A percentile compares a stretch with the other conserved stretches of the same genome.
These are phyloP conservation scores for Draba incana DNA, from an alignment of 345 rosid species.

Conservation along the genomic window DNA sequence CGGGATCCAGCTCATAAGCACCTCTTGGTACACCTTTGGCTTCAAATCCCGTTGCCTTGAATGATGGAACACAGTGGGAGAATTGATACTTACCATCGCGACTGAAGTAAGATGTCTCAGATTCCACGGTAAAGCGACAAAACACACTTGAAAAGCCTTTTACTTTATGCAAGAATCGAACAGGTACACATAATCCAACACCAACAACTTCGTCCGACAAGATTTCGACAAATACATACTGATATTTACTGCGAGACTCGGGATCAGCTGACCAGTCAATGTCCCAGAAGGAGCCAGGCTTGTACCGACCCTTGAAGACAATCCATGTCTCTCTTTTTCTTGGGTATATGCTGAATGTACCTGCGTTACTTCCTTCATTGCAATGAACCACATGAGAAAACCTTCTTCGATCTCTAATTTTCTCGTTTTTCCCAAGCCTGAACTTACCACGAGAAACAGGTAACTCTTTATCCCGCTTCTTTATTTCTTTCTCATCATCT, in stretches of 20 bases:
- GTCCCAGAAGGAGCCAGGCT: slow-evolving; percentile 27
- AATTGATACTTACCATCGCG: slow-evolving; percentile 53
- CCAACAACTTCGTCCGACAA: slow-evolving; percentile 41
- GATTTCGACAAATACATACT: slow-evolving; percentile 66
- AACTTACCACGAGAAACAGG: slow-evolving; percentile 72
- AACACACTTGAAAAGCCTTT: slow-evolving; percentile 71
- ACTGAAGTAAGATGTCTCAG: slow-evolving; percentile 35
- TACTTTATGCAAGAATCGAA: slow-evolving; percentile 60
- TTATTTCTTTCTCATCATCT: slow-evolving; percentile 44
- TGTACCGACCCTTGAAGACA: slow-evolving; percentile 48
- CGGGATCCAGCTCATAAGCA: slow-evolving; percentile 74
- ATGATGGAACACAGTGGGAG: slow-evolving; percentile 69
- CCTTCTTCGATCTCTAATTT: slow-evolving; percentile 47
- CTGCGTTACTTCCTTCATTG: slow-evolving; percentile 43
- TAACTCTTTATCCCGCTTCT: slow-evolving; percentile 48
- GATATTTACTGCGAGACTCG: slow-evolving; percentile 37
- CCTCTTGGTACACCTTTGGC: slow-evolving; percentile 57
- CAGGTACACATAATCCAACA: slow-evolving; percentile 7
- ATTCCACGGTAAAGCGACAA: slow-evolving; percentile 31
- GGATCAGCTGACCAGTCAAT: slow-evolving; percentile 49
- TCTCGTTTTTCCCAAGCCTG: slow-evolving; percentile 45
- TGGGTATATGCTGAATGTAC: slow-evolving; percentile 53
- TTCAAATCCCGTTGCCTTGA: slow-evolving; percentile 56
- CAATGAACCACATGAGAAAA: slow-evolving; percentile 63
- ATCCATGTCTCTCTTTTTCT: slow-evolving; percentile 75